Base-by-base conservation (phyloP, 805 yeast genomes). In the Sungouiella thailandica region DNA sequence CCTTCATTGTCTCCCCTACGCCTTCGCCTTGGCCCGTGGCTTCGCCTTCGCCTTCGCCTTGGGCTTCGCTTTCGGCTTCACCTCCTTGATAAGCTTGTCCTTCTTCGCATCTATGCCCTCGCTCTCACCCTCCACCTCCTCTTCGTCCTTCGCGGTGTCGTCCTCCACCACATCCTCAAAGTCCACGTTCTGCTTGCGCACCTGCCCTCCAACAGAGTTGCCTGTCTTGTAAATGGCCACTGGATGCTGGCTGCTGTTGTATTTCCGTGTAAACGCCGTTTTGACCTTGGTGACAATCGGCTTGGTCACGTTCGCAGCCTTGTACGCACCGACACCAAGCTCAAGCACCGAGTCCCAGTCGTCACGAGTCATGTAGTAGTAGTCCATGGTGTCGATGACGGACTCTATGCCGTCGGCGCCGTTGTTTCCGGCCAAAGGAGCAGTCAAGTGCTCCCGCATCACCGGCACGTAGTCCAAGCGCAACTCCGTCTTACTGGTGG, bases 321-420 rank as follows among this genome's bases (percentile, higher is more conserved):
- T 55, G n/a, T 39, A 25, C 12, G 34, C 31, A 0, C 95, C 95
- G 9, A 88, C 80, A 12, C 86, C 82, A 41, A 89, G 75, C 42
- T 89, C 97, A 73, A 87, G 69, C 8, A 93, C 63, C 15, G 72
- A 72, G 52, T 90, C 97, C 89, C 95, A 90, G 57, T 93, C 97
- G 37, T 89, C 95, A 49, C 78, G 83, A 6, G 95, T 83, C 24
- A 93, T 57, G 50, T 78, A 93, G 57, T 93, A 93, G 23, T 76
- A 68, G 58, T 93, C 99, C 83, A 93, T 72, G 2, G 76, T 49
- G n/a, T 68, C 65, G 31, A 93, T 78, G 3, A 83, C 81, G 2
- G 70, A 73, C 0, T 65, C 65, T 20, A 90, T 73, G 2, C 87
- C 94, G 2, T 69, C 85, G 4, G 70, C 68, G 0, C 83, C 86